Base-by-base conservation (phyloP, 345 rosid species). In the Lepidium aucheri region DNA sequence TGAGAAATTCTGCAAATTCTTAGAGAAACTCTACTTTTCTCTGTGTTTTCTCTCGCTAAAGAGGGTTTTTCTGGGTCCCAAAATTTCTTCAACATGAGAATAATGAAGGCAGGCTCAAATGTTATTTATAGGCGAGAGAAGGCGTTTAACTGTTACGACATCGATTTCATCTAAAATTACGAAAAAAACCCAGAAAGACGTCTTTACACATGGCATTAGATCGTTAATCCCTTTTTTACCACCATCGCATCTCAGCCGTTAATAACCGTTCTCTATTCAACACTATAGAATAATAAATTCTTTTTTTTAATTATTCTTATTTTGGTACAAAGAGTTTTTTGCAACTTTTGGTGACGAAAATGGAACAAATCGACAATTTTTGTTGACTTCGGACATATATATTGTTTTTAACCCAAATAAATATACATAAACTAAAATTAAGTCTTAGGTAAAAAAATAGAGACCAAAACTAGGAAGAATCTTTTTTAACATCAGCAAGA, bases 121-220 rank as follows among this genome's bases (percentile, higher is more conserved):
- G 32, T 28, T 28, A 71, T 79, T 78, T 85, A 88, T 85, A 81
- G 75, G 70, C 60, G 42, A 51, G 45, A 20, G 16, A 53, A 20
- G 53, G 32, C 0, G 8, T 16, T 72, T 13, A 0, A 7, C 22
- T 50, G 34, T 61, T 69, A 54, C 45, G 45, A 62, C 52, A 20
- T 30, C 9, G n/a, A 9, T 18, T 63, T 60, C 72, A 17, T 15
- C 18, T 3, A 53, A 5, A 79, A 65, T 83, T 75, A 71, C 85
- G 54, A 46, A 59, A 76, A 59, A 15, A 22, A n/a, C n/a, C 74
- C 81, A 47, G 0, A 1, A n/a, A n/a, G 4, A 1, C 33, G 58
- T 60, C 39, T 3, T 32, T 42, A 59, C 72, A 60, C 78, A 62
- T 81, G 81, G 82, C 78, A 13, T 9, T 17, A 67, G 63, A 74